Conservation (phyloP, 2,329 filamentous ascomycete species). For the Microdochium bolleyi region DNA sequence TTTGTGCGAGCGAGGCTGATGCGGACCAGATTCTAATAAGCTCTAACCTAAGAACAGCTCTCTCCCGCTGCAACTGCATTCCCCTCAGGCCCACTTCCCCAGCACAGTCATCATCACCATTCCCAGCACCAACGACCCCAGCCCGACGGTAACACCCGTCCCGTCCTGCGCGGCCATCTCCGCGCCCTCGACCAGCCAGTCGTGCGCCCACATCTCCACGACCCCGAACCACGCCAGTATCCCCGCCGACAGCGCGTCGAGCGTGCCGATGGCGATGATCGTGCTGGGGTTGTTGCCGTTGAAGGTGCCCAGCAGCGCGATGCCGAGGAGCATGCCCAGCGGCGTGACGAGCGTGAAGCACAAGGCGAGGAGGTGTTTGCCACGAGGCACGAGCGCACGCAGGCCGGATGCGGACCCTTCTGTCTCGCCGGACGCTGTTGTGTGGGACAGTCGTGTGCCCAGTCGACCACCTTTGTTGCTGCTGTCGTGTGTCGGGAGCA, state of each 20-base stretch:
- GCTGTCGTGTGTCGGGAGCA: constrained; percentile 1
- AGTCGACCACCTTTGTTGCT: too few relatives aligned
- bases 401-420: not conserved
- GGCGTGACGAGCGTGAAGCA: constrained; percentile 47
- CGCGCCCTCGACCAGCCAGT: constrained; percentile 38
- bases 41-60: too few relatives aligned
- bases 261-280: constrained; percentile 43
- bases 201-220: constrained; percentile 49
- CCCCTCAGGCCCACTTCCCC: not conserved
- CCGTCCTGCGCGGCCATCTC: constrained; percentile 1
- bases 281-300: constrained; percentile 46
- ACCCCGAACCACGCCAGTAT: constrained; percentile 50
- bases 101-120: constrained; percentile 1
- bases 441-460: not conserved
- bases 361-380: constrained; percentile 34
- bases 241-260: constrained; percentile 47
- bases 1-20: too few relatives aligned
- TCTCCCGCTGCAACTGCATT: too few relatives aligned
- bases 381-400: not conserved
- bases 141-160: not conserved
- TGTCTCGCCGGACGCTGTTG: constrained; percentile 3
- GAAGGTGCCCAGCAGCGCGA: constrained; percentile 45
- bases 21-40: too few relatives aligned
- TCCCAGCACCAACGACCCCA: not conserved
- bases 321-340: constrained; percentile 50